These are phyloP conservation scores for Entelexis sorbosivorans DNA, from an alignment of 1,139 yeast genomes.

Conservation along the genomic window DNA sequence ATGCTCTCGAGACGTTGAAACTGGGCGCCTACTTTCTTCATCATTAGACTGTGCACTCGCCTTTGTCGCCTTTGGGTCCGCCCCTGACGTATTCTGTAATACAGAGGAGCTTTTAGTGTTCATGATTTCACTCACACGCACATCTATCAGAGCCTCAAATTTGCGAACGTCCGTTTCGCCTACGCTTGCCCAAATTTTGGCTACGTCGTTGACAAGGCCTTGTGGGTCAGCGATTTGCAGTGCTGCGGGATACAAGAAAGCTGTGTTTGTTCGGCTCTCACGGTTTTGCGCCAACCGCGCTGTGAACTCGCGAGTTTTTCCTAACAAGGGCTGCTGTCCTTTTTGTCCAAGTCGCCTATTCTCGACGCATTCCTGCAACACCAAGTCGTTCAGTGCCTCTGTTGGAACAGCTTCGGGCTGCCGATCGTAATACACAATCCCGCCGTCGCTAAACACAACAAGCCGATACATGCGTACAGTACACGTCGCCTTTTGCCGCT, in stretches of 20 bases:
- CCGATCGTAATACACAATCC: slow-evolving; percentile 46
- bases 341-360: slow-evolving; percentile 15
- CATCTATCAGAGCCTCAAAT: slow-evolving; percentile 30
- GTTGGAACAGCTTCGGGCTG: slow-evolving; percentile 35
- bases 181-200: slow-evolving; percentile 29
- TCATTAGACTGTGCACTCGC: neutral
- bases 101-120: neutral
- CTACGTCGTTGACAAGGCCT: slow-evolving; percentile 25
- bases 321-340: slow-evolving; percentile 18
- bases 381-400: slow-evolving; percentile 39
- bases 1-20: neutral
- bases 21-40: neutral
- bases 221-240: slow-evolving; percentile 29
- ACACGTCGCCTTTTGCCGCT: neutral
- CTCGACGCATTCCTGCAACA: slow-evolving; percentile 41
- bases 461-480: slow-evolving; percentile 19
- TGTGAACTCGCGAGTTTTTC: slow-evolving; percentile 30
- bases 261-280: slow-evolving; percentile 31
- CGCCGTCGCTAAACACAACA: slow-evolving; percentile 44
- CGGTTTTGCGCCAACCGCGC: slow-evolving; percentile 32
- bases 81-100: neutral
- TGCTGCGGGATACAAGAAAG: slow-evolving; percentile 31
- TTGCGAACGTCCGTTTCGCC: slow-evolving; percentile 27
- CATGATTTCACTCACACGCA: slow-evolving; percentile 28
- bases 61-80: neutral